Base-by-base conservation (phyloP, 1,284 basidiomycete species). In the Sporisorium graminicola region DNA sequence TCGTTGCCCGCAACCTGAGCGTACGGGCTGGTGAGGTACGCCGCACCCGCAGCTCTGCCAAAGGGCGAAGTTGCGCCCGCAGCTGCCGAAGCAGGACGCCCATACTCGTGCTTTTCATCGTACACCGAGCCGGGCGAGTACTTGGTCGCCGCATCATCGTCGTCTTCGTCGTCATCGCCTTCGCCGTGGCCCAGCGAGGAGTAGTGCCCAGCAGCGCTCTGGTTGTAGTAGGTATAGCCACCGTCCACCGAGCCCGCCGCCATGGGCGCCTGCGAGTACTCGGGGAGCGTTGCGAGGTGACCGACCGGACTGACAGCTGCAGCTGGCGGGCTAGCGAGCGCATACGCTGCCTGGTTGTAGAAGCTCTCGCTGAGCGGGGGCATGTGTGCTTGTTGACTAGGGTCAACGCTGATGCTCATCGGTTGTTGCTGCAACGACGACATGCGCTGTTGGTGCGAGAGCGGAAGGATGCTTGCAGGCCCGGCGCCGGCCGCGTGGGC, bases 321-420 rank as follows among this genome's bases (percentile, higher is more conserved):
- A 14, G 65, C 42, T 2, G 55, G 65, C 14, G 60, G 66, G 42
- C 64, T 58, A 10, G 69, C 60, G 13, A 81, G 67, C 2, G 78
- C 81, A n/a, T 64, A 59, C 0, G 81, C 81, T 5, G 81, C 80
- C 56, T 83, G 77, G 33, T 55, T 46, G 58, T 82, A 83, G 59
- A 83, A 83, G 71, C 79, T 80, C 44, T 78, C 67, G 66, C 74
- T 77, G 35, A 83, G 69, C 26, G 77, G 76, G 0, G 74, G 77
- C 56, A 61, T 53, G 37, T 61, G 57, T 3, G 56, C 26, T 22
- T 56, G 62, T 24, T 54, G 54, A 9, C 51, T 65, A 33, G 77
- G 74, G 27, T 78, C 71, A 27, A 68, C 50, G 61, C 43, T 51
- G 49, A 68, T 60, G 47, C 59, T 71, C 61, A 65, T 49, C 7